phyloP scores from a whole-genome alignment of 164 flowering plant species.

The Pachysandra terminalis region DNA sequence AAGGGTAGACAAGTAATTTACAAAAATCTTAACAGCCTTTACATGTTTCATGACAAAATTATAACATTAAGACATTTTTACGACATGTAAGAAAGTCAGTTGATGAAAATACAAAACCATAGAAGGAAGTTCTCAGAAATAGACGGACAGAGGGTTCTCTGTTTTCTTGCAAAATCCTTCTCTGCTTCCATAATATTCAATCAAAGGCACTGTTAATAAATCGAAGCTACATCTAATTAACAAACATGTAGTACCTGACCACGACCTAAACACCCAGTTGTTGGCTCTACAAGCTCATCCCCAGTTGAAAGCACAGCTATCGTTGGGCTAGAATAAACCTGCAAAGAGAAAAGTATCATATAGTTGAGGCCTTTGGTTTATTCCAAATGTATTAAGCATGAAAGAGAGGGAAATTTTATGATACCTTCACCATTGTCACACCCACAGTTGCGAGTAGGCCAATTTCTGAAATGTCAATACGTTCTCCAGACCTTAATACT shows the following conservation, averaged over 20 bases:
- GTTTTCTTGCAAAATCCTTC: not conserved
- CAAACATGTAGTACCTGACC: conserved; percentile 65
- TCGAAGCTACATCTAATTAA: conserved; percentile 5
- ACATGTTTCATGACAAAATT: too few species aligned
- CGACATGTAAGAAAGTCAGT: too few species aligned
- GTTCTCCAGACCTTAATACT: conserved; percentile 72
- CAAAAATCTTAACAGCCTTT: too few species aligned
- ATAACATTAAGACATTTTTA: too few species aligned
- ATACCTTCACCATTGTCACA: conserved; percentile 72
- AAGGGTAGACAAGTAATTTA: too few species aligned
- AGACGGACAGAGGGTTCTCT: too few species aligned
- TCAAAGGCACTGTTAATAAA: not conserved
- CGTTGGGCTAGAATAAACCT: conserved; percentile 79
- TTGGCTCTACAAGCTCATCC: conserved; percentile 93
- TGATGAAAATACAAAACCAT: too few species aligned
- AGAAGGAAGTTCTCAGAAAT: too few species aligned
- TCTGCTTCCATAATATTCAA: not conserved
- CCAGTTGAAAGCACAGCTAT: conserved; percentile 96
- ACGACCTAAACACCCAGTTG: conserved; percentile 48
- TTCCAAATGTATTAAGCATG: not conserved
- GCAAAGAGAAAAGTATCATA: conserved; percentile 7
- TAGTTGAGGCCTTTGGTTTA: not conserved
- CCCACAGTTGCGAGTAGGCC: conserved; percentile 89
- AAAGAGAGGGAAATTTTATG: not conserved
- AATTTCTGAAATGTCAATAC: conserved; percentile 72